A percentile compares a stretch with the other conserved stretches of the same genome.
Evolutionary conservation across 2,329 filamentous ascomycete genomes (phyloP).

Genomic region (Penicillium palitans): DNA sequence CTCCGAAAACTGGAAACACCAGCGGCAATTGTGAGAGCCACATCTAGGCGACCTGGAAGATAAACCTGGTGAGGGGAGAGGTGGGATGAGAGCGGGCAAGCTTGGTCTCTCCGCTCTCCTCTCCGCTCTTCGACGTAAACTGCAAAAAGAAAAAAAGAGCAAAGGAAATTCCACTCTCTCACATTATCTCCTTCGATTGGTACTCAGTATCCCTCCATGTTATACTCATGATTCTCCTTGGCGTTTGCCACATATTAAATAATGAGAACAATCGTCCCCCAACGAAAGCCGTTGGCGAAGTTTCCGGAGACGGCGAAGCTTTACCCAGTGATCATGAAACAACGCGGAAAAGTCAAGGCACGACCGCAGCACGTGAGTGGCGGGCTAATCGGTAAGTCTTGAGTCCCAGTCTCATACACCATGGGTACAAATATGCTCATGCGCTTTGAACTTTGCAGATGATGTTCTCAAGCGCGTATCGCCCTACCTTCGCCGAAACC

Average conservation of each 20-base stretch:
- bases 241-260: neutral
- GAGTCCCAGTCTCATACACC: too few relatives aligned
- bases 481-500: slow-evolving; percentile 66
- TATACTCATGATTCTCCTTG: neutral
- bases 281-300: slow-evolving; percentile 10
- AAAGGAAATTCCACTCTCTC: neutral
- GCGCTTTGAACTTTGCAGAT: slow-evolving; percentile 46
- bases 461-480: slow-evolving; percentile 70
- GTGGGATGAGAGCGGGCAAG: slow-evolving; percentile 11
- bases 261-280: neutral
- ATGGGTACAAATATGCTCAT: slow-evolving; percentile 1
- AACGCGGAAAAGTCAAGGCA: neutral
- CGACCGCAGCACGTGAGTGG: slow-evolving; percentile 33
- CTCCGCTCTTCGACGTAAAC: neutral
- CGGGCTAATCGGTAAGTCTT: slow-evolving; percentile 36
- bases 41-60: slow-evolving; percentile 25
- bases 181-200: neutral
- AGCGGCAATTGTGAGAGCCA: slow-evolving; percentile 17
- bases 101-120: slow-evolving; percentile 11
- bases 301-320: slow-evolving; percentile 25
- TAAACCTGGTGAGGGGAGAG: slow-evolving; percentile 1
- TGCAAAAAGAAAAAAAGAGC: neutral
- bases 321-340: slow-evolving; percentile 3
- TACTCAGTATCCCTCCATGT: neutral
- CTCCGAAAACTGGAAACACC: slow-evolving; percentile 21